Conservation (phyloP, 164 flowering plant genomes). For the Nymphaea thermarum region DNA sequence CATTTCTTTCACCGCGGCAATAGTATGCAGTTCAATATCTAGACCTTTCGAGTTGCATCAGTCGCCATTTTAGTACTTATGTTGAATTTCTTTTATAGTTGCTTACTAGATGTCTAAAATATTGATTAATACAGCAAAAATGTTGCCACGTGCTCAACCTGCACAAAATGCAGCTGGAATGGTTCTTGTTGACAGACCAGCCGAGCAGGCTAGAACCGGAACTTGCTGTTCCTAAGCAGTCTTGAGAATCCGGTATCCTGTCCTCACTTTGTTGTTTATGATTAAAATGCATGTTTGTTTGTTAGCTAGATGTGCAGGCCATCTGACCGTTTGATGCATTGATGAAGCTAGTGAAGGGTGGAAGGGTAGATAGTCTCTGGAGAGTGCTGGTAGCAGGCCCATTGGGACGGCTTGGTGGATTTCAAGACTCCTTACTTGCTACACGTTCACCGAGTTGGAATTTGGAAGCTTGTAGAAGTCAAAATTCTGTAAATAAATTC, state of each 20-base stretch:
- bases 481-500: too few species aligned
- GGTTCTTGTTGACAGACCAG: conserved; percentile 67
- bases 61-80: background rate
- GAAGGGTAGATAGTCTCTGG: too few species aligned
- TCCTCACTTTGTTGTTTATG: too few species aligned
- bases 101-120: too few species aligned
- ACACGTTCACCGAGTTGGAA: too few species aligned
- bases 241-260: background rate
- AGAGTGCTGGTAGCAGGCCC: too few species aligned
- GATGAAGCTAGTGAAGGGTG: background rate
- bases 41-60: background rate
- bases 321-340: background rate
- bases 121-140: conserved; percentile 31
- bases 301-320: background rate
- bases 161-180: conserved; percentile 68
- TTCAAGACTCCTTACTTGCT: too few species aligned
- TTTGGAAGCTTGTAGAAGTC: too few species aligned
- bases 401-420: too few species aligned
- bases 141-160: conserved; percentile 70
- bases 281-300: background rate
- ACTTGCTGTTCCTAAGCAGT: conserved; percentile 51
- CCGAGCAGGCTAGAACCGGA: conserved; percentile 37
- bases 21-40: background rate
- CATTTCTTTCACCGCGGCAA: background rate
- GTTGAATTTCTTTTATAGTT: conserved; percentile 2